Evolutionary conservation across 169 alveolate species (phyloP), one percentile per base, ranked within the genome.

Genomic region (Cryptosporidium meleagridis): DNA sequence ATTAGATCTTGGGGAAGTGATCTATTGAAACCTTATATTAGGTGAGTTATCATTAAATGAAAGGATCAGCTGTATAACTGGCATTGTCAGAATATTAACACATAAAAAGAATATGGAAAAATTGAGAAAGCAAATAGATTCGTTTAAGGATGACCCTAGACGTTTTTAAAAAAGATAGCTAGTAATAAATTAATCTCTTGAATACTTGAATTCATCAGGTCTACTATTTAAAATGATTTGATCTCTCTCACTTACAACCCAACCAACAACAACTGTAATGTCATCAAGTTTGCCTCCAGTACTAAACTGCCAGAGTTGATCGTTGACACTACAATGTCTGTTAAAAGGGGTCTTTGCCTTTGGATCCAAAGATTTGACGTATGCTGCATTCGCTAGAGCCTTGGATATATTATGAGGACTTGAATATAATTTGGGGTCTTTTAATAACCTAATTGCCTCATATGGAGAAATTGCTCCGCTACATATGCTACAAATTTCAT

Each of bases 221-320:
- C 67, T 65, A 35, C 53, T 18, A 53, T 62, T 80, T 80, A 62
- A 65, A 31, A 80, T 51, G 16, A 31, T 80, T 31, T 65, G 65
- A 59, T 80, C 73, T 23, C 26, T 12, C 53, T 55, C 80, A 18
- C 70, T 21, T 23, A 84, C 87, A 14, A 92, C 95, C 95, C 95
- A 92, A n/a, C 92, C 85, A 21, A 85, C 95, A 35, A 92, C 85
- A 35, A 92, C 95, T 4, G 94, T 92, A 26, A 92, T 92, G 59
- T 92, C 95, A 69, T 92, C 95, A 68, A 92, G 61, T 29, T 92
- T 92, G 7, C 95, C 95, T 29, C 95, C 95, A 4, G 93, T 52
- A 37, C 91, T 87, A 9, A 69, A 73, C 33, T 80, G 86, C 65
- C 94, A 65, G 6, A 33, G 41, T 21, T 59, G 67, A 62, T 62